These are phyloP conservation scores for Ogataea hybrid DNA, from an alignment of 1,139 yeast genomes.

Conservation along the genomic window DNA sequence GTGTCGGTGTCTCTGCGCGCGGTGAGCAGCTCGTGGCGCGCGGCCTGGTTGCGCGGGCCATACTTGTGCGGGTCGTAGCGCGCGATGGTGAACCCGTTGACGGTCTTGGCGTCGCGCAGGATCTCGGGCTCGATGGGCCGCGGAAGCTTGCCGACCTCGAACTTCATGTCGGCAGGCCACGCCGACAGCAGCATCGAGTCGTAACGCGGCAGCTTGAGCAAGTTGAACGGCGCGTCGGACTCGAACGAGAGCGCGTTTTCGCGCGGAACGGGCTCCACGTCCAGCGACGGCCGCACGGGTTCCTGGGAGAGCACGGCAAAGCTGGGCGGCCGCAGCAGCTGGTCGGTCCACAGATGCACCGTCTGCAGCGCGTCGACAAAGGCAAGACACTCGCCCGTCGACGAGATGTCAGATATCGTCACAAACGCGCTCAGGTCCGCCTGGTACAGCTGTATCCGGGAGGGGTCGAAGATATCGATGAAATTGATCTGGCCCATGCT, in stretches of 20 bases:
- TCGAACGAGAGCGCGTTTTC: constrained; percentile 30
- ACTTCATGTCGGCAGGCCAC: constrained; percentile 65
- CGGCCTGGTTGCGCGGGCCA: constrained; percentile 50
- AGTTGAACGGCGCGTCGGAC: constrained; percentile 56
- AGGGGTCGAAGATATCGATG: constrained; percentile 78
- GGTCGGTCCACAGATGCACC: constrained; percentile 71
- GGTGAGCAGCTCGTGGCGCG: constrained; percentile 45
- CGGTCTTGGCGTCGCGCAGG: constrained; percentile 31
- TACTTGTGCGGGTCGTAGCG: constrained; percentile 56
- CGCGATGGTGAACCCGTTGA: constrained; percentile 34
- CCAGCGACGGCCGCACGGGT: constrained; percentile 22
- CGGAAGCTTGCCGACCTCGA: constrained; percentile 56
- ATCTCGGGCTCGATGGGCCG: constrained; percentile 41
- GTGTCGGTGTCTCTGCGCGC: constrained; percentile 29
- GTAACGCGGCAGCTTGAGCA: constrained; percentile 86
- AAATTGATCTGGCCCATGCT: constrained; percentile 80
- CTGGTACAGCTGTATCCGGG: constrained; percentile 59
- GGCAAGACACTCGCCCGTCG: constrained; percentile 77
- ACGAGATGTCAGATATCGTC: constrained; percentile 61
- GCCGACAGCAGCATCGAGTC: constrained; percentile 75
- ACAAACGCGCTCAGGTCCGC: constrained; percentile 57
- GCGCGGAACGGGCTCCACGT: constrained; percentile 29
- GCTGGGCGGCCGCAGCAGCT: constrained; percentile 40
- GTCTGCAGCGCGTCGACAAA: constrained; percentile 65
- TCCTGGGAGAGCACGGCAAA: constrained; percentile 27